Evolutionary conservation across 192 early-diverging fungal species (phyloP), one percentile per base, ranked within the genome.

Genomic region (Coemansia sp.): DNA sequence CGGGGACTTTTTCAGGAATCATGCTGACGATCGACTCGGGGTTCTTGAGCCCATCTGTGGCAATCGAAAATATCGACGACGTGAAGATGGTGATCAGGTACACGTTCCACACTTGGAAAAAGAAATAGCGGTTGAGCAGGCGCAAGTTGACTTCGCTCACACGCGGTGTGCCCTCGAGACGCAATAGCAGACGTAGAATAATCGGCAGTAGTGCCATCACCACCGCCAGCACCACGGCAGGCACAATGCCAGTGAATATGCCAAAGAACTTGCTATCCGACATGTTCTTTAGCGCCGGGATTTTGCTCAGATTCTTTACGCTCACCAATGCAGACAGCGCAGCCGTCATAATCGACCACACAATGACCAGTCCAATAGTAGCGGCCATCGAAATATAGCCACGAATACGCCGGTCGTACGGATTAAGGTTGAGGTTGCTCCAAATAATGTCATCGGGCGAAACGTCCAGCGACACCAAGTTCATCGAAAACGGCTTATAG

Each of bases 91-190:
- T 87, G 8, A 94, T 86, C 7, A 94, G 69, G 19, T 95, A 86
- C 5, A 95, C 86, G 73, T 92, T 90, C 63, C 93, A 82, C 56
- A 92, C 91, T 73, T 90, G 82, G 73, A 94, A 94, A 64, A 90
- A 87, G 69, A 87, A 95, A 82, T 87, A 94, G 52, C 89, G 88
- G 67, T 86, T 64, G 57, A 92, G 75, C 50, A 94, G 64, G 2
- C 82, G 82, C 53, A 88, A 65, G 19, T 92, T 85, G 50, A 93
- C 86, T 37, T 85, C 79, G 41, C 87, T 84, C 24, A 84, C 60
- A 2, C 84, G 85, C 27, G 87, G 77, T 17, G 82, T 83, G 52
- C 92, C 90, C 65, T 88, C 87, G 25, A 91, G 80, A 7, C 76
- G 79, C 21, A 86, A 69, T 17, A 95, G 70, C 37, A 85, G 68